Conservation (phyloP, 2,329 filamentous ascomycete genomes). For the Curvularia spicifera region DNA sequence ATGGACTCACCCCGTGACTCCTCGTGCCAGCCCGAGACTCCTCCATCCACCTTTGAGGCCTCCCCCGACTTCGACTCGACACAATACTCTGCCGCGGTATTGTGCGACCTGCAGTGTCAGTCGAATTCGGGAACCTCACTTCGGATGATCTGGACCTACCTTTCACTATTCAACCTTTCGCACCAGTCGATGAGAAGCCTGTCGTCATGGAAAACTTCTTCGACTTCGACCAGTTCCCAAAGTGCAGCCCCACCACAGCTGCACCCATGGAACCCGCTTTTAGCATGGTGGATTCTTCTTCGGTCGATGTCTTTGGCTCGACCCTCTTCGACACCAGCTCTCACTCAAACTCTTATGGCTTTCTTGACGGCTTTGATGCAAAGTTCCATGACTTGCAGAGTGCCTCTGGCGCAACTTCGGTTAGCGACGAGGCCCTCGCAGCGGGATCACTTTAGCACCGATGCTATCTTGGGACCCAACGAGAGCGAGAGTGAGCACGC, state of each 20-base stretch:
- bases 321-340: conserved; percentile 41
- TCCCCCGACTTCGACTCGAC: conserved; percentile 79
- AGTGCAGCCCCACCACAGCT: conserved; percentile 29
- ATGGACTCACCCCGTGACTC: conserved; percentile 50
- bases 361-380: conserved; percentile 50
- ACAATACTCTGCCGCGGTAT: conserved; percentile 99
- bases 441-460: conserved; percentile 46
- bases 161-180: conserved; percentile 47
- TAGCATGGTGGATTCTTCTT: conserved; percentile 41
- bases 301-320: conserved; percentile 45
- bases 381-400: conserved; percentile 54
- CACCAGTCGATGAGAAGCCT: conserved; percentile 50
- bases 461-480: conserved; percentile 33
- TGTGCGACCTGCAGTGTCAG: conserved; percentile 99
- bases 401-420: conserved; percentile 56
- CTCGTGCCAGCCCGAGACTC: conserved; percentile 49
- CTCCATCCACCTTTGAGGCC: conserved; percentile 50
- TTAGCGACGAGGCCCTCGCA: conserved; percentile 58
- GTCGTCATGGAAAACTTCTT: conserved; percentile 44
- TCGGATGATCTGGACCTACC: conserved; percentile 45
- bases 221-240: conserved; percentile 51
- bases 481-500: conserved; percentile 29
- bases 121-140: conserved; percentile 61
- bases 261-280: conserved; percentile 33
- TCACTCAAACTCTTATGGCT: conserved; percentile 41